Evolutionary conservation across 345 rosid genomes (phyloP).

Genomic region (Eucalyptus polyanthemos): DNA sequence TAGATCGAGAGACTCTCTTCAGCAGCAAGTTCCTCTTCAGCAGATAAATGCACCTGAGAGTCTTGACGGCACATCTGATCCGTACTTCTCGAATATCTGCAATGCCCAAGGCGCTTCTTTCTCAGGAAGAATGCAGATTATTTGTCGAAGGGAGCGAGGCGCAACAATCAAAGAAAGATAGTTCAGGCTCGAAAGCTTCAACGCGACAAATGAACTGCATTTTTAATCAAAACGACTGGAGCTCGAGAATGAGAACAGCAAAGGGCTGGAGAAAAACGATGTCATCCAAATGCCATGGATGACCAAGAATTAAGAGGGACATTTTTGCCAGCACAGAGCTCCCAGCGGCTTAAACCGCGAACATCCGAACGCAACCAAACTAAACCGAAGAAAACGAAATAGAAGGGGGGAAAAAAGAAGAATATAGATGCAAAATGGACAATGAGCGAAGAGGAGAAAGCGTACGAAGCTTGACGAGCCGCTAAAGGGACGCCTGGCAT

Average conservation of each 20-base stretch:
- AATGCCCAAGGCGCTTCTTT: not conserved
- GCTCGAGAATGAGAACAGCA: not conserved
- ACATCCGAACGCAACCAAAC: not conserved
- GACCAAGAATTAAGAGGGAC: not conserved
- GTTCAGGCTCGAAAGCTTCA: not conserved
- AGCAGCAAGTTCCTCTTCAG: conserved; percentile 84
- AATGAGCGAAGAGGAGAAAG: not conserved
- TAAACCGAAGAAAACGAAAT: not conserved
- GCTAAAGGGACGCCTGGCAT: conserved; percentile 95
- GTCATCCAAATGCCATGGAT: not conserved
- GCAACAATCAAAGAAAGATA: not conserved
- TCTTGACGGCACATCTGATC: conserved; percentile 96
- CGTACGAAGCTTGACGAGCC: conserved; percentile 65
- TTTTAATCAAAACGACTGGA: not conserved
- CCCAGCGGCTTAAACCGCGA: not conserved
- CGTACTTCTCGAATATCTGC: conserved; percentile 68
- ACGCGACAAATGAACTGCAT: not conserved
- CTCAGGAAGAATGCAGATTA: not conserved
- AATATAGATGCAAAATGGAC: not conserved
- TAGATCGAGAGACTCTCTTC: conserved; percentile 74
- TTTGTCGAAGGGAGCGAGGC: not conserved
- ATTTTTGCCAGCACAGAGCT: not conserved
- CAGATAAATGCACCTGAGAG: conserved; percentile 58
- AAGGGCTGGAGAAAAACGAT: not conserved
- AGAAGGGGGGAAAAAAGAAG: not conserved